phyloP scores from a whole-genome alignment of 2,329 filamentous ascomycete genomes.

The Cladosporium sp. region DNA sequence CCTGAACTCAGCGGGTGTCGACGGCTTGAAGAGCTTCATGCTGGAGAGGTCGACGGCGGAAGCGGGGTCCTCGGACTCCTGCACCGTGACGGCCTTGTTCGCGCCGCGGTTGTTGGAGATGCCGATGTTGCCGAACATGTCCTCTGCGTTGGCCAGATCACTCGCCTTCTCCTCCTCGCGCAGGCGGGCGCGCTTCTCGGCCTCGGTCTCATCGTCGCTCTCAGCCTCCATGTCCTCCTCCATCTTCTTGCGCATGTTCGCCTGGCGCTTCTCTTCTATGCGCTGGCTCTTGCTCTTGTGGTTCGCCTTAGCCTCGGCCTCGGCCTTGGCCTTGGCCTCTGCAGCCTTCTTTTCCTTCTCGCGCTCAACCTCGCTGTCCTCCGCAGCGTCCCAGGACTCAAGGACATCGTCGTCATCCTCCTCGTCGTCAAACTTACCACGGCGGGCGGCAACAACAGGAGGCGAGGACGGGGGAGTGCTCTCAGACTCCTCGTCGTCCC shows the following conservation, averaged over 20 bases:
- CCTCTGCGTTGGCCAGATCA: conserved; percentile 83
- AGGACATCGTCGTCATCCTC: conserved; percentile 83
- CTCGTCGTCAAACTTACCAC: conserved; percentile 75
- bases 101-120: conserved; percentile 66
- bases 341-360: conserved; percentile 87
- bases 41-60: conserved; percentile 74
- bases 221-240: conserved; percentile 52
- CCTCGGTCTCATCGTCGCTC: conserved; percentile 64
- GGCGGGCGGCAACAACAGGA: conserved; percentile 34
- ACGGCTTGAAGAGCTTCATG: conserved; percentile 81
- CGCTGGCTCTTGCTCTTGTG: conserved; percentile 87
- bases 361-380: conserved; percentile 93
- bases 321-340: conserved; percentile 82
- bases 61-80: conserved; percentile 64
- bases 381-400: conserved; percentile 93
- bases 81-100: conserved; percentile 59
- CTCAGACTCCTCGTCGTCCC: conserved; percentile 50
- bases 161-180: conserved; percentile 76
- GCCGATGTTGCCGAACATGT: conserved; percentile 74
- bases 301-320: conserved; percentile 77
- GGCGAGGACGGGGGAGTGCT: conserved; percentile 45
- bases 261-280: conserved; percentile 66
- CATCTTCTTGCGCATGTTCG: conserved; percentile 52
- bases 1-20: conserved; percentile 79
- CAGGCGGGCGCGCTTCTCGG: conserved; percentile 66